A percentile compares a stretch with the other conserved stretches of the same genome.
Conservation (phyloP, 2,329 filamentous ascomycete species). For the Neofusicoccum parvum region DNA sequence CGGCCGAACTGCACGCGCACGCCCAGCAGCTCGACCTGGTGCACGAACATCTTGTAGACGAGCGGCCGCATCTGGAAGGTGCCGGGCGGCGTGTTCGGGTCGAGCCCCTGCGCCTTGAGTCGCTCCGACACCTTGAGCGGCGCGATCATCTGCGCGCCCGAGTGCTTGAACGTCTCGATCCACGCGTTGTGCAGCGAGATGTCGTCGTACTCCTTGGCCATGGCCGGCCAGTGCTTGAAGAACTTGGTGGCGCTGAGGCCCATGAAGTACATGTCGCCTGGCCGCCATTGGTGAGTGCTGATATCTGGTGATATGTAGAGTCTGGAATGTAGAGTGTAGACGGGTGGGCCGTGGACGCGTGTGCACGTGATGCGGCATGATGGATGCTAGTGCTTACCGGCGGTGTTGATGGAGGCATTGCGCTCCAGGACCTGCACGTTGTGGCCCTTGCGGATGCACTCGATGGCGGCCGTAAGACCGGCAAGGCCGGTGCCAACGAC, state of each 20-base stretch:
- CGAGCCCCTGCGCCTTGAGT: conserved; percentile 47
- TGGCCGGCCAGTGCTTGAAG: conserved; percentile 58
- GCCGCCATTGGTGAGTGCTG: neutral
- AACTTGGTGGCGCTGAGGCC: conserved; percentile 58
- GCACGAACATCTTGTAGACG: conserved; percentile 58
- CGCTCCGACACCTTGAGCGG: conserved; percentile 55
- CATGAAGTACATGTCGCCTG: conserved; percentile 64
- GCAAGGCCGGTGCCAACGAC: conserved; percentile 44
- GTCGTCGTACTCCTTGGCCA: conserved; percentile 53
- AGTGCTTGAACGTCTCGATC: conserved; percentile 60
- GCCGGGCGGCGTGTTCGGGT: conserved; percentile 54
- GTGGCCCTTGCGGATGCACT: conserved; percentile 44
- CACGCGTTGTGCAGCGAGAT: conserved; percentile 58
- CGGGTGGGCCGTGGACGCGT: neutral
- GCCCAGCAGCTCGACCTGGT: conserved; percentile 49
- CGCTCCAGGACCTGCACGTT: conserved; percentile 46
- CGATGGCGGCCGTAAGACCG: conserved; percentile 41
- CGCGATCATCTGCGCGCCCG: conserved; percentile 52
- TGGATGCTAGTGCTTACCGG: conserved; percentile 41
- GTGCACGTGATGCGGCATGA: neutral
- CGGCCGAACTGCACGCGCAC: conserved; percentile 47
- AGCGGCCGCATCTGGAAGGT: conserved; percentile 60
- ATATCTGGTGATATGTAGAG: too few species aligned
- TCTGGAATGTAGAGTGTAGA: too few species aligned
- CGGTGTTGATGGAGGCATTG: conserved; percentile 54